Base-by-base conservation (phyloP, 2,329 filamentous ascomycete genomes). In the Rosellinia necatrix region DNA sequence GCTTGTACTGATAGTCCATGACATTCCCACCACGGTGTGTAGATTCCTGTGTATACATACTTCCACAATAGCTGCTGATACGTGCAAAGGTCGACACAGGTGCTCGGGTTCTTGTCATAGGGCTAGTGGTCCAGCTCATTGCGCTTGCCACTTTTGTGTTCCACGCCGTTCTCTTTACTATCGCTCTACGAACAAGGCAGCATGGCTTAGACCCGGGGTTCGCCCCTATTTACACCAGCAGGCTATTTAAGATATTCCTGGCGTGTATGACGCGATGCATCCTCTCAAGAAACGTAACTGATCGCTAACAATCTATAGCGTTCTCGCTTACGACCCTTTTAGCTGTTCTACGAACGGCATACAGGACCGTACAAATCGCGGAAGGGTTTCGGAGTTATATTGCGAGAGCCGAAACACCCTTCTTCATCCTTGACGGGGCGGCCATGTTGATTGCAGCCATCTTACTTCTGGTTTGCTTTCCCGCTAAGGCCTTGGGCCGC, bases 71-170 rank as follows among this genome's bases (percentile, higher is more conserved):
- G 27, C 40, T n/a, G 10, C 55, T 44, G 41, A 63, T 50, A 61
- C 24, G 21, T 47, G 40, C 52, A 2, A n/a, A 71, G 68, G 37
- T 66, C 47, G 41, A 63, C 12, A 61, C 47, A 17, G 70, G 78
- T 8, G 56, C 71, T 24, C 69, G 68, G 21, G 68, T 82, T 10
- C 65, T 78, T n/a, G 68, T 78, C 6, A 73, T 69, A 2, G 80
- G 79, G 6, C 61, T 82, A 10, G 75, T 67, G 1, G 66, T 82
- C 17, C 79, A 81, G 56, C 65, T 75, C 2, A 53, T 69, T 4
- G 71, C 75, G 4, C 66, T 82, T 8, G 42, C 75, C 24, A 61
- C 72, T 9, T 78, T 77, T 53, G 67, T 75, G 15, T 66, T 63
- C 19, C 17, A 68, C 70, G 50, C 76, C 73, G 53, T 71, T 72